These are phyloP conservation scores for Coprinopsis strossmayeri DNA, from an alignment of 768 basidiomycete species.

Conservation along the genomic window DNA sequence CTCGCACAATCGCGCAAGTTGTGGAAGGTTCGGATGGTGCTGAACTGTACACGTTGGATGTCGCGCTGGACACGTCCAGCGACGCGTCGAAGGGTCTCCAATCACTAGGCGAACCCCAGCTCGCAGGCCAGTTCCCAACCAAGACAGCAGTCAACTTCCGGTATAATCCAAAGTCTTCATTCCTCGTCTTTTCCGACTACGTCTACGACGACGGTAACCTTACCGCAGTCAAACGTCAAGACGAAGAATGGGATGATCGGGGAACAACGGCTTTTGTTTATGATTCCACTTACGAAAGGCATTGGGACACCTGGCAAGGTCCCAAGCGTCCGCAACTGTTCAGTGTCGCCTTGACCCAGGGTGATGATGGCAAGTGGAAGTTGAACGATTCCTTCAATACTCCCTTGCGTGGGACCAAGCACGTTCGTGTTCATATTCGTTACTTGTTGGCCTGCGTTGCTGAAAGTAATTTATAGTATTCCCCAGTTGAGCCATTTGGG, in stretches of 20 bases:
- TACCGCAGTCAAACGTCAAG: conserved; percentile 58
- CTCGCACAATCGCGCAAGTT: conserved; percentile 64
- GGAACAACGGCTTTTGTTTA: conserved; percentile 71
- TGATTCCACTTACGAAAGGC: conserved; percentile 62
- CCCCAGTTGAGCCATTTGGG: conserved; percentile 85
- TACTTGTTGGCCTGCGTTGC: background rate
- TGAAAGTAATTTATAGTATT: conserved; percentile 33
- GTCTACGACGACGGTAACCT: conserved; percentile 76
- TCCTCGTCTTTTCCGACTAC: conserved; percentile 80
- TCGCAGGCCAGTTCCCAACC: conserved; percentile 64
- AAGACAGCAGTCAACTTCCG: conserved; percentile 66
- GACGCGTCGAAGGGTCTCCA: conserved; percentile 21
- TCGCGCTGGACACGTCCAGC: conserved; percentile 35
- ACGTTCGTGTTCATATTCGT: conserved; percentile 41
- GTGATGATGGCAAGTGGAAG: conserved; percentile 43
- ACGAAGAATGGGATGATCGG: conserved; percentile 64
- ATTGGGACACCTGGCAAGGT: conserved; percentile 75
- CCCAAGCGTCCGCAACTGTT: conserved; percentile 71
- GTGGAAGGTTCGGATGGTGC: conserved; percentile 49
- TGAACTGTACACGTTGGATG: conserved; percentile 53
- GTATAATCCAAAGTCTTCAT: conserved; percentile 45
- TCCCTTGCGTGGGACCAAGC: conserved; percentile 57
- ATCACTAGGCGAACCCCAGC: conserved; percentile 30
- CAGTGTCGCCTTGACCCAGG: conserved; percentile 49
- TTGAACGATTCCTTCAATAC: conserved; percentile 49